Base-by-base conservation (phyloP, 345 rosid genomes). In the Eucalyptus viminalis region DNA sequence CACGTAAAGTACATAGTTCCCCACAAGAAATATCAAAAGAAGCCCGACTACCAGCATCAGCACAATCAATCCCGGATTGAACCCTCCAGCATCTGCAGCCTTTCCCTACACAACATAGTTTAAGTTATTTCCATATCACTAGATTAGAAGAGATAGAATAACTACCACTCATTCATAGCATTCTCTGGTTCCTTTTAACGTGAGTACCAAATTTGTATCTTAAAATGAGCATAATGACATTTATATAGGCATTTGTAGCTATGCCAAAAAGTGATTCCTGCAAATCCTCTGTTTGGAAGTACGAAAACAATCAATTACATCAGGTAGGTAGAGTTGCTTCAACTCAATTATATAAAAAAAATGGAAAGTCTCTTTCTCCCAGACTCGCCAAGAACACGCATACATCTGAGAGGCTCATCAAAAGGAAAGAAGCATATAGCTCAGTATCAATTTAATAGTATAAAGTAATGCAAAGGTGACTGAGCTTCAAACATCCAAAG, bases 51-150 rank as follows among this genome's bases (percentile, higher is more conserved):
- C 91, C 22, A 95, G 95, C 89, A 96, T 92, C 91, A 96, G 92
- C 87, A 96, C 97, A 29, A 95, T 91, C 93, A 96, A 88, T 88
- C 97, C 97, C 3, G 98, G 96, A 89, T 96, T 96, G 44, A 95
- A 92, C 89, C 97, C 98, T 94, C 92, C 58, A 88, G 92, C 54
- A 89, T 86, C n/a, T 88, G 89, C 86, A 51, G 88, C 45, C 31
- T 90, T 91, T 29, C 87, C 93, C 95, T 93, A 88, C 85, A 76
- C 22, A 25, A 76, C 27, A 76, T 76, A 40, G 85, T 76, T 76
- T 76, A 37, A 34, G 45, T 37, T 76, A 76, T 45, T 21, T 14
- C 87, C 13, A 86, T 50, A 86, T 47, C 14, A 86, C n/a, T 86
- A 86, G 25, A 86, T 86, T 45, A 86, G 56, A 86, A 86, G 50